These are phyloP conservation scores for Hanseniaspora taiwanica DNA, from an alignment of 805 yeast genomes.

Conservation along the genomic window DNA sequence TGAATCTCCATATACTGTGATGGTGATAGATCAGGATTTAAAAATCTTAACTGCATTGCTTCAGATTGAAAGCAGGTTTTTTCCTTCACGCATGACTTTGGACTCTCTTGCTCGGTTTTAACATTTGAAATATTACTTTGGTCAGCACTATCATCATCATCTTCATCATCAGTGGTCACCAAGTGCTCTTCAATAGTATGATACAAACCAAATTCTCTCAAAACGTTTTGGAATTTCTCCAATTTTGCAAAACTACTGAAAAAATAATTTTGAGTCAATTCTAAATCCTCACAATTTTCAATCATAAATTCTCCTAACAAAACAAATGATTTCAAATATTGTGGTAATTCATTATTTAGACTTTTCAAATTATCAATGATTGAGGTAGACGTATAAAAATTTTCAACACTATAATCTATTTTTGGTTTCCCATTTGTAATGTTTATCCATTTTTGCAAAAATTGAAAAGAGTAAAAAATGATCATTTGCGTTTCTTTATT, in stretches of 20 bases:
- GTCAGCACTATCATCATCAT: neutral
- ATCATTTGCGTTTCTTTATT: constrained; percentile 9
- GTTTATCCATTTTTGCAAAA: constrained; percentile 20
- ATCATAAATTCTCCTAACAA: constrained; percentile 11
- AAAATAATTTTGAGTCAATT: no score
- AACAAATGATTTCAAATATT: constrained; percentile 11
- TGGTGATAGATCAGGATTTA: neutral
- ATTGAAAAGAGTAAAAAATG: constrained; percentile 19
- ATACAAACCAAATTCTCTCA: neutral
- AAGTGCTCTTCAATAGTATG: constrained; percentile 1
- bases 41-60: neutral
- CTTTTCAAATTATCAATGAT: constrained; percentile 10
- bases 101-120: no score
- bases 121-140: no score
- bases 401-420: constrained; percentile 15
- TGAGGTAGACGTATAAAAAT: constrained; percentile 16
- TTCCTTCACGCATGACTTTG: no score
- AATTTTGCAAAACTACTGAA: neutral
- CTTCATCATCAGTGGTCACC: neutral
- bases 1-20: neutral
- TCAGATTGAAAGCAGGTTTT: neutral
- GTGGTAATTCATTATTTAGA: constrained; percentile 2
- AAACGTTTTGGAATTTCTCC: neutral
- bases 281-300: constrained; percentile 13
- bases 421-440: constrained; percentile 18